Evolutionary conservation across 1,284 basidiomycete species (phyloP).

Genomic region (Cutaneotrichosporon sp.): DNA sequence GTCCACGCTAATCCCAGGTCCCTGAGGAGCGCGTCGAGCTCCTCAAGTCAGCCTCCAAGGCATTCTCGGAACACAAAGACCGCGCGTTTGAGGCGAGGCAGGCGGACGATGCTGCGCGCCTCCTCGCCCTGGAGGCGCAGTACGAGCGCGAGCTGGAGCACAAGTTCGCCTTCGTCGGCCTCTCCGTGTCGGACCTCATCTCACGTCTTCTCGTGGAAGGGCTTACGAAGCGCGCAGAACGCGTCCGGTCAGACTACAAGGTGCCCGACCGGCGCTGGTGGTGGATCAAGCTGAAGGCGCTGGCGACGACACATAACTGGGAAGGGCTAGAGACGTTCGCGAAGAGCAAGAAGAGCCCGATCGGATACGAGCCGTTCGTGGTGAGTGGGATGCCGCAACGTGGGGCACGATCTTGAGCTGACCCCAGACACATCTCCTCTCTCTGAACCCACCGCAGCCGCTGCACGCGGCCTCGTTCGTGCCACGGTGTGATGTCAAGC

Average conservation of each 20-base stretch:
- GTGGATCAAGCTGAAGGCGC: slow-evolving; percentile 80
- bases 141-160: slow-evolving; percentile 80
- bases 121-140: slow-evolving; percentile 75
- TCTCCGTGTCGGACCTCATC: slow-evolving; percentile 79
- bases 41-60: slow-evolving; percentile 79
- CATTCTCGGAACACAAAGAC: slow-evolving; percentile 92
- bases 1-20: slow-evolving; percentile 53
- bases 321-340: slow-evolving; percentile 77
- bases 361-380: slow-evolving; percentile 92
- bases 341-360: slow-evolving; percentile 80
- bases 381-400: slow-evolving; percentile 53
- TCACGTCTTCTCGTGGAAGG: slow-evolving; percentile 67
- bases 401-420: background rate
- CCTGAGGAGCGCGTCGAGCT: slow-evolving; percentile 63
- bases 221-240: slow-evolving; percentile 78
- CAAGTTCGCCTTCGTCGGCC: slow-evolving; percentile 68
- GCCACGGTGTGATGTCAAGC: slow-evolving; percentile 72
- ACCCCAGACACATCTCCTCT: slow-evolving; percentile 39
- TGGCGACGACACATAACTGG: slow-evolving; percentile 74
- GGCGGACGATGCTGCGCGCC: slow-evolving; percentile 75
- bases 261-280: slow-evolving; percentile 93
- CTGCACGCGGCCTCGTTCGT: slow-evolving; percentile 73
- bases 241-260: slow-evolving; percentile 76
- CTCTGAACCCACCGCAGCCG: slow-evolving; percentile 48
- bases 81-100: slow-evolving; percentile 86